Base-by-base conservation (phyloP, 176 grass and related monocot species). In the Paspalum notatum region DNA sequence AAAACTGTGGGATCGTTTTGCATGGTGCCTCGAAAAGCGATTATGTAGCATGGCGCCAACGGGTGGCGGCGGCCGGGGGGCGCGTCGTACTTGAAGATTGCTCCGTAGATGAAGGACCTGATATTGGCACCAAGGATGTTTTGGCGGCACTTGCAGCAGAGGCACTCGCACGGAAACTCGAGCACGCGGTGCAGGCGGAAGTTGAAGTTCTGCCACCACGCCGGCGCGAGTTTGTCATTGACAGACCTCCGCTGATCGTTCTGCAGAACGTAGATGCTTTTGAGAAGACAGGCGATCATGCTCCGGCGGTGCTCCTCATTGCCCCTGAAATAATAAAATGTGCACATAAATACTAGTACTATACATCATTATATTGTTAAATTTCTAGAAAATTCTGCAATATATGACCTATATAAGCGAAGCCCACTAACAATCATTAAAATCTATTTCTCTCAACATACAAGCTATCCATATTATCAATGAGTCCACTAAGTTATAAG, bases 191-290 rank as follows among this genome's bases (percentile, higher is more conserved):
- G 16, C 0, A 14, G 12, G 66, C 53, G 73, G 73, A 78, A 85
- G 45, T 51, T 26, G 75, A 78, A 85, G 75, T 21, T 85, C 66
- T 85, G 22, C 75, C 83, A 85, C 83, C 83, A 77, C 38, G 66
- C 12, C 75, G 75, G 66, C 4, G 75, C 74, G 0, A 76, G 82
- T 0, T n/a, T n/a, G n/a, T n/a, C n/a, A n/a, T n/a, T n/a, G n/a
- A n/a, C n/a, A n/a, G n/a, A n/a, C n/a, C n/a, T n/a, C n/a, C n/a
- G n/a, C n/a, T 56, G 55, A 7, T 85, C 74, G 21, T 37, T 43
- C 55, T 54, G 42, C 0, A 79, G 16, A 32, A 71, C 18, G 37
- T 71, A 79, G 0, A 38, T 52, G 8, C 66, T 42, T 52, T 78
- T 43, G 1, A 85, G 74, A 7, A 85, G 7, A 75, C 83, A 50